Evolutionary conservation across 2,329 filamentous ascomycete species (phyloP).

Genomic region (Trichophyton benhamiae): DNA sequence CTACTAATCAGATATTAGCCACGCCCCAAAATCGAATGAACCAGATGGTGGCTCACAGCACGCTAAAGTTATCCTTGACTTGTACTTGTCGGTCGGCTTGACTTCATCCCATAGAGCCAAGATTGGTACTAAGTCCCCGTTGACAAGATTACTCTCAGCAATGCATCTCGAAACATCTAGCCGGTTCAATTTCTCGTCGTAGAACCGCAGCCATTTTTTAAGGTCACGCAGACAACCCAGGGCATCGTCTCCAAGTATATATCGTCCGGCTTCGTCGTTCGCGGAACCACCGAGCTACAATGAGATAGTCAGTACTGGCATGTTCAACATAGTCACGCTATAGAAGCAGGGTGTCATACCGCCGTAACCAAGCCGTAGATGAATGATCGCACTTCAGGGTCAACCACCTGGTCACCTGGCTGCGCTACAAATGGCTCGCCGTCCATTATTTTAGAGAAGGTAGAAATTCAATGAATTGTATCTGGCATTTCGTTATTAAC

Average conservation of each 20-base stretch:
- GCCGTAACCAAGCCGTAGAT: constrained; percentile 89
- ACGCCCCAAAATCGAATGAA: background rate
- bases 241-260: constrained; percentile 85
- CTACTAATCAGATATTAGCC: constrained; percentile 39
- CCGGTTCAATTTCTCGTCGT: constrained; percentile 84
- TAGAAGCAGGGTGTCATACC: constrained; percentile 44
- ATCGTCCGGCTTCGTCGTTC: constrained; percentile 65
- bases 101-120: constrained; percentile 68
- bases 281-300: constrained; percentile 71
- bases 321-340: no score
- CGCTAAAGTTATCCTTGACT: constrained; percentile 66
- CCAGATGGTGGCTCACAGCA: constrained; percentile 43
- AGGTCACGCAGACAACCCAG: constrained; percentile 84
- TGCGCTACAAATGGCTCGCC: constrained; percentile 26
- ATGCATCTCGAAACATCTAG: constrained; percentile 91
- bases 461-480: background rate
- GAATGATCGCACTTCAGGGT: constrained; percentile 85
- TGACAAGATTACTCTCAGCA: constrained; percentile 82
- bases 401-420: constrained; percentile 46
- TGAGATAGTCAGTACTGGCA: background rate
- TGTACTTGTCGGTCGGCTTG: constrained; percentile 59
- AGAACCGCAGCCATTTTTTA: constrained; percentile 87
- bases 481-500: background rate
- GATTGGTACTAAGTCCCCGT: constrained; percentile 81
- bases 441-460: constrained; percentile 27